These are phyloP conservation scores for Sporothrix globosa DNA, from an alignment of 2,329 filamentous ascomycete genomes.

Conservation along the genomic window DNA sequence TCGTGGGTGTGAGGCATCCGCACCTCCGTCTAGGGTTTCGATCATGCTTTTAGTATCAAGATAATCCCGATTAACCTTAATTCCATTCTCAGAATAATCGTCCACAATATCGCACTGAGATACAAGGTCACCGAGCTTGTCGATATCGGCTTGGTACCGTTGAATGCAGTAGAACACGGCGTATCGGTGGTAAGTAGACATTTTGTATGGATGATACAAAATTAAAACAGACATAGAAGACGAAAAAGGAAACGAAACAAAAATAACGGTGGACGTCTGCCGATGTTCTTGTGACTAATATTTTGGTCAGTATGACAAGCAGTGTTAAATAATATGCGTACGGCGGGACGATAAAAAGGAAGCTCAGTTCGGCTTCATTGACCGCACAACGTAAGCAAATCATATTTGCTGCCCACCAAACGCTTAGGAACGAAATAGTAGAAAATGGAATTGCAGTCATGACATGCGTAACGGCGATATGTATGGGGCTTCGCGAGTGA, in stretches of 20 bases:
- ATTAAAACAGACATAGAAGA: neutral
- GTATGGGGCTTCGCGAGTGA: neutral
- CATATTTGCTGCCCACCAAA: neutral
- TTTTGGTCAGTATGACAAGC: neutral
- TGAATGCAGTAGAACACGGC: conserved; percentile 21
- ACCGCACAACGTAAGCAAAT: neutral
- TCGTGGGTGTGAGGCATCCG: too few species aligned
- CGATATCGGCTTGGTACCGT: conserved; percentile 24
- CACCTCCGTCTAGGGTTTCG: neutral
- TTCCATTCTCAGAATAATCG: neutral
- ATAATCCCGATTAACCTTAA: neutral
- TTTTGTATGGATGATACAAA: conserved; percentile 1
- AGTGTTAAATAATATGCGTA: neutral
- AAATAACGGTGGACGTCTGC: neutral
- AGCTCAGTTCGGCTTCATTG: neutral
- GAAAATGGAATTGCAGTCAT: neutral
- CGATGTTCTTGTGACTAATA: neutral
- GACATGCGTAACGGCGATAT: neutral
- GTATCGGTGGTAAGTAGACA: conserved; percentile 34
- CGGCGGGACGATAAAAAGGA: neutral
- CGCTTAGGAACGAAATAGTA: neutral
- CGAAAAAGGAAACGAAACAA: neutral
- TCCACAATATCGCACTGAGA: conserved; percentile 12
- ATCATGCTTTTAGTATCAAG: neutral
- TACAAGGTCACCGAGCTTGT: conserved; percentile 16